Evolutionary conservation across 257 asterid genomes (phyloP), one percentile per base, ranked within the genome.

Genomic region (Anisodus acutangulus): DNA sequence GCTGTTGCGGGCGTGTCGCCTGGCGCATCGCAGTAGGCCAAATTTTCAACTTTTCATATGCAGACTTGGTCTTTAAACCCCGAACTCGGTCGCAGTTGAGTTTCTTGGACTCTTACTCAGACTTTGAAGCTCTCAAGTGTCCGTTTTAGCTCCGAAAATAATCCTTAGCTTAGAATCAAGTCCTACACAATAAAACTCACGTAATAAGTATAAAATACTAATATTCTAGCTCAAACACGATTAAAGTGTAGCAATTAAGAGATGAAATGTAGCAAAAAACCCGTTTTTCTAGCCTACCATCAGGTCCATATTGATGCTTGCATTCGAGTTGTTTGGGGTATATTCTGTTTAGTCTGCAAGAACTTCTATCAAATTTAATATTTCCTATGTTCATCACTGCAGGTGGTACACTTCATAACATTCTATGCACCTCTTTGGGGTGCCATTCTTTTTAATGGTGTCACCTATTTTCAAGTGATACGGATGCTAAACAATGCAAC

Each of bases 381-480:
- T 76, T 51, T 76, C 3, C 13, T 6, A 12, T 76, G 78, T 16
- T 82, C 72, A 7, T 39, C 15, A 67, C 79, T 88, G 92, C 97
- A 97, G 99, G 95, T 83, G 79, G 94, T 94, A 86, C 98, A 97
- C 87, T 93, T 97, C 76, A 78, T 93, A 78, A 97, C 99, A 35
- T 97, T 97, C 87, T 97, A 97, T 88, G 95, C 98, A 70, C 98
- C 99, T 81, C 94, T 97, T 66, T 97, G 99, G 98, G 95, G 94
- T 80, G 99, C 99, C 51, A 93, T 95, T 91, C 98, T 97, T 78
- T 97, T 97, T 94, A 95, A 97, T 39, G 98, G 94, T 72, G 83
- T 97, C 91, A 93, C 98, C 89, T 97, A 95, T 89, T 95, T 95
- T 88, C 98, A 97, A 93, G 99, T 93, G 83, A 97, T 97, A 91